These are phyloP conservation scores for Globisporangium cylindrosporum DNA, from an alignment of 352 stramenopile species.

Conservation along the genomic window DNA sequence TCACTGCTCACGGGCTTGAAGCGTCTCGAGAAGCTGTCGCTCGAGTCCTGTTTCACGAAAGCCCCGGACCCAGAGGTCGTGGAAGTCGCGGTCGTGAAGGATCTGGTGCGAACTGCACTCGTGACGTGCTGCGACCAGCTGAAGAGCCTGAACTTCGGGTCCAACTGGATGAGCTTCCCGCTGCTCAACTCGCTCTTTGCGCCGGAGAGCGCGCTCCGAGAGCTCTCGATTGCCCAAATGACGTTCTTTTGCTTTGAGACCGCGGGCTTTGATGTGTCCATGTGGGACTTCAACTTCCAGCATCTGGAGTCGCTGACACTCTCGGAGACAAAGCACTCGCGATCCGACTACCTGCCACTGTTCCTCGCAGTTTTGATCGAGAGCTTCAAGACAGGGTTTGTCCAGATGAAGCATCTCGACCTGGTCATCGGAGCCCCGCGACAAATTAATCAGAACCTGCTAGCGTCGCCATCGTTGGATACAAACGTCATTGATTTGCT, in stretches of 20 bases:
- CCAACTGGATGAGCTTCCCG: conserved; percentile 47
- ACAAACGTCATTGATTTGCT: conserved; percentile 21
- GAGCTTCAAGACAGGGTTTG: conserved; percentile 47
- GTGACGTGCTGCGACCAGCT: conserved; percentile 37
- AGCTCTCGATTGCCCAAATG: conserved; percentile 33
- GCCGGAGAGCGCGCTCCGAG: conserved; percentile 41
- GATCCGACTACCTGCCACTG: conserved; percentile 30
- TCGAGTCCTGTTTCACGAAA: conserved; percentile 62
- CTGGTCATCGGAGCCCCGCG: conserved; percentile 16
- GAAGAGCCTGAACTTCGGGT: conserved; percentile 48
- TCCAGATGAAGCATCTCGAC: conserved; percentile 54
- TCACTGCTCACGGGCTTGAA: conserved; percentile 36
- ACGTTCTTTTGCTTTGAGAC: conserved; percentile 26
- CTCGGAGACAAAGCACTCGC: conserved; percentile 32
- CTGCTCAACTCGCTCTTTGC: conserved; percentile 61
- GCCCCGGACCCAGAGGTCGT: conserved; percentile 35
- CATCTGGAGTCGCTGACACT: conserved; percentile 37
- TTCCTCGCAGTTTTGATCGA: conserved; percentile 40
- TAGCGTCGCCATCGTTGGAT: conserved; percentile 15
- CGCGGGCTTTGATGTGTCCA: conserved; percentile 13
- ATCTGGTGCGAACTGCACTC: conserved; percentile 37
- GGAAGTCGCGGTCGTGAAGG: conserved; percentile 35
- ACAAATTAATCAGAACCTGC: not conserved
- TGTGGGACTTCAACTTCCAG: conserved; percentile 51
- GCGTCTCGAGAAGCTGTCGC: conserved; percentile 37